These are phyloP conservation scores for Tuber magnatum DNA, from an alignment of 495 filamentous ascomycete species.

Conservation along the genomic window DNA sequence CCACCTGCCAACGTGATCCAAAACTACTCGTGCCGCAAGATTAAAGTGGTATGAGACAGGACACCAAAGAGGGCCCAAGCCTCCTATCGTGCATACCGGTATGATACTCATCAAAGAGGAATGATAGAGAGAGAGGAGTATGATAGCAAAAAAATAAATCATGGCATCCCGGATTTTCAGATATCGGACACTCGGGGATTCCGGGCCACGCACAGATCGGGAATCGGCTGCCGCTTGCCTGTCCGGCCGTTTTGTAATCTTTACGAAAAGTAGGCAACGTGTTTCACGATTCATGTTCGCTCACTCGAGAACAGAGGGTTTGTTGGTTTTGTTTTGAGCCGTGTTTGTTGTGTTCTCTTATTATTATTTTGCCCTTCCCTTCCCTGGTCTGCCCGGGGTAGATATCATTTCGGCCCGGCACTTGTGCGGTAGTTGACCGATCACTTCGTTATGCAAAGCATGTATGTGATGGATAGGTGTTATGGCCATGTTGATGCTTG, in stretches of 20 bases:
- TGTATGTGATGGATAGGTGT: background rate
- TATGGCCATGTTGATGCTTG: background rate
- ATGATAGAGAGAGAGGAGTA: no score
- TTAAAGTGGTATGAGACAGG: background rate
- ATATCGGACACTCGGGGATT: background rate
- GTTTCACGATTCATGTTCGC: background rate
- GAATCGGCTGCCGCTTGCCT: background rate
- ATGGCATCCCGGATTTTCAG: background rate
- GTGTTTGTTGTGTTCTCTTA: background rate
- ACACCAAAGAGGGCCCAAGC: background rate
- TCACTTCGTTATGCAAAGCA: slow-evolving; percentile 1
- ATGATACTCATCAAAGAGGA: no score
- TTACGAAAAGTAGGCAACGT: background rate
- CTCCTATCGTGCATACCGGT: background rate
- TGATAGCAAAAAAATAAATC: background rate
- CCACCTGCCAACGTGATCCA: background rate
- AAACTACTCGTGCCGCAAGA: background rate
- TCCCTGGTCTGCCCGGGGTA: background rate
- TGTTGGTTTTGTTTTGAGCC: slow-evolving; percentile 3
- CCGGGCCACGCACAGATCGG: background rate
- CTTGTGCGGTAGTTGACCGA: background rate
- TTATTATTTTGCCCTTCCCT: background rate
- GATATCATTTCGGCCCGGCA: background rate
- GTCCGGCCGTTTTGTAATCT: background rate
- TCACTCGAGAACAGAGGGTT: background rate